A percentile compares a stretch with the other conserved stretches of the same genome.
These are phyloP conservation scores for Coemansia sp. DNA, from an alignment of 192 early-diverging fungal species.

Conservation along the genomic window DNA sequence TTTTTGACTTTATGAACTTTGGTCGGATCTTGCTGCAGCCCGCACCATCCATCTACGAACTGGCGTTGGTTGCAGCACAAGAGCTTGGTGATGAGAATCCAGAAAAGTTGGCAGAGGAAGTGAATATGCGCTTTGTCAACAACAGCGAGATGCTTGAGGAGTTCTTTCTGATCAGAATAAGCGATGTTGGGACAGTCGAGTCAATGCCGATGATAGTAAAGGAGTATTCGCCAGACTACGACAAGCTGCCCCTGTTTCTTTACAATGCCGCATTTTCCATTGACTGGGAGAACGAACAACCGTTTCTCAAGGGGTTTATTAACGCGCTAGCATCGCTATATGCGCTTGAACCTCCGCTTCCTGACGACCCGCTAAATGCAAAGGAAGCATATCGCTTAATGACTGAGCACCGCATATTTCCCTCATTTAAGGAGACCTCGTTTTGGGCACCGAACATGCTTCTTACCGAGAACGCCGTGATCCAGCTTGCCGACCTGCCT, in stretches of 20 bases:
- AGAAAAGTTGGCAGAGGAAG: conserved; percentile 23
- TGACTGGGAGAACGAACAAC: conserved; percentile 81
- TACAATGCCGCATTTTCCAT: conserved; percentile 78
- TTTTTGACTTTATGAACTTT: conserved; percentile 88
- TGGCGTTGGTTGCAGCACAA: conserved; percentile 64
- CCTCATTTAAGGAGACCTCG: conserved; percentile 68
- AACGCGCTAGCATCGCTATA: conserved; percentile 57
- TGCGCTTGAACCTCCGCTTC: conserved; percentile 52
- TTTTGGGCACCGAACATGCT: conserved; percentile 69
- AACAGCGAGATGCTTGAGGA: conserved; percentile 82
- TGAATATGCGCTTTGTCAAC: conserved; percentile 23
- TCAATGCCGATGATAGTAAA: conserved; percentile 80
- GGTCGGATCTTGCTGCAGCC: conserved; percentile 69
- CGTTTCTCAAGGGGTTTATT: conserved; percentile 78
- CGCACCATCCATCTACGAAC: conserved; percentile 67
- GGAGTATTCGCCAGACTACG: conserved; percentile 80
- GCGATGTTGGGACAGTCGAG: conserved; percentile 61
- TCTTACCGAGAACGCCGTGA: conserved; percentile 61
- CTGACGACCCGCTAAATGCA: conserved; percentile 29
- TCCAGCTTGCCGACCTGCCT: conserved; percentile 79
- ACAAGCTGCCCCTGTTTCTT: conserved; percentile 85
- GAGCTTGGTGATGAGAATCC: conserved; percentile 30
- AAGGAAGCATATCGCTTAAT: conserved; percentile 62
- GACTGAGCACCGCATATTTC: conserved; percentile 81
- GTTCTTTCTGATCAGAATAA: conserved; percentile 82